Evolutionary conservation across 176 grass and related monocot species (phyloP).

Genomic region (Bolboschoenus planiculmis): DNA sequence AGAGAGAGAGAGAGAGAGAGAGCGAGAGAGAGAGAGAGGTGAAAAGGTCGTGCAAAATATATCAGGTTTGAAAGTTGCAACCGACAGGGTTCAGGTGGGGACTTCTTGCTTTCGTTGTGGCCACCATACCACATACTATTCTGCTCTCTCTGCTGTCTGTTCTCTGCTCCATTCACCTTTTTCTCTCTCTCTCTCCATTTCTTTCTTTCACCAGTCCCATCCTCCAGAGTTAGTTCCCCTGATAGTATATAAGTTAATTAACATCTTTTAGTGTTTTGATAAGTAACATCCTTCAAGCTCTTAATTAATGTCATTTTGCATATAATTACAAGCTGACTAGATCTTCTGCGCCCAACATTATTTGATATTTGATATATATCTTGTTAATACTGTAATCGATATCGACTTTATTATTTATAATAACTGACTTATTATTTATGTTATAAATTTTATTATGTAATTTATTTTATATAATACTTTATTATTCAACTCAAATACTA

Average conservation of each 20-base stretch:
- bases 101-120: neutral
- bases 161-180: neutral
- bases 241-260: neutral
- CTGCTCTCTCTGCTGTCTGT: neutral
- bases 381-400: too few relatives aligned
- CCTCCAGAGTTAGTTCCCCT: neutral
- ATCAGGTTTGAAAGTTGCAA: conserved; percentile 13
- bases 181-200: neutral
- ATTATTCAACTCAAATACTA: too few relatives aligned
- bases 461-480: too few relatives aligned
- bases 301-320: too few relatives aligned
- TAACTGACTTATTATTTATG: too few relatives aligned
- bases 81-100: conserved; percentile 4
- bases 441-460: too few relatives aligned
- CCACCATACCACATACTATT: neutral
- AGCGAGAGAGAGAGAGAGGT: neutral
- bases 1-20: neutral
- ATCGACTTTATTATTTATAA: too few relatives aligned
- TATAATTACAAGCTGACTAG: too few relatives aligned
- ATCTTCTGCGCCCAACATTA: too few relatives aligned
- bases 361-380: too few relatives aligned
- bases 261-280: too few relatives aligned
- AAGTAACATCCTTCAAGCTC: too few relatives aligned
- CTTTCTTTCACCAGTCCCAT: neutral
- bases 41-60: neutral